These are phyloP conservation scores for Coemansia sp. DNA, from an alignment of 192 early-diverging fungal genomes.

Conservation along the genomic window DNA sequence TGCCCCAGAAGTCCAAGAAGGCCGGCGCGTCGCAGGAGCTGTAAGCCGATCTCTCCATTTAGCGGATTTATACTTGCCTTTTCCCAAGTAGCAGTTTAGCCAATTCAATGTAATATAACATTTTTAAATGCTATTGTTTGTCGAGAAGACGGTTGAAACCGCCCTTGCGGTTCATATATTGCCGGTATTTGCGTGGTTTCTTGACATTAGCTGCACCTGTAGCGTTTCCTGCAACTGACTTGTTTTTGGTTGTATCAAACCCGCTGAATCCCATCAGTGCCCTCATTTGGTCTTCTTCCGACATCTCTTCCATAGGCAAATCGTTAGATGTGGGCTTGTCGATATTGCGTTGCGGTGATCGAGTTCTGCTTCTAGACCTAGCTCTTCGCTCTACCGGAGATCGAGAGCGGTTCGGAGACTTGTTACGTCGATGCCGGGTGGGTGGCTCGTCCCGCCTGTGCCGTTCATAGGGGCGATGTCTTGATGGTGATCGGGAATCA, in stretches of 20 bases:
- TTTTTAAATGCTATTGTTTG: constrained; percentile 15
- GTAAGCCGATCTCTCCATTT: constrained; percentile 31
- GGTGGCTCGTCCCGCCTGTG: constrained; percentile 6
- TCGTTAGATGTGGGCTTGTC: not conserved
- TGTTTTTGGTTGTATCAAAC: constrained; percentile 81
- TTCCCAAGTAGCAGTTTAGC: constrained; percentile 2
- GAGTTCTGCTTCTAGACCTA: constrained; percentile 7
- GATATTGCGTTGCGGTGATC: constrained; percentile 9
- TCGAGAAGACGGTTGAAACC: constrained; percentile 70
- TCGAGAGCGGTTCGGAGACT: constrained; percentile 20
- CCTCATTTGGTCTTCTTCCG: constrained; percentile 75
- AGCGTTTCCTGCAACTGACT: constrained; percentile 73
- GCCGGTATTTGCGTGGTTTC: constrained; percentile 82
- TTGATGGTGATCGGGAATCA: constrained; percentile 8
- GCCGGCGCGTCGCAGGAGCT: constrained; percentile 62
- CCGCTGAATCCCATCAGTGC: constrained; percentile 84
- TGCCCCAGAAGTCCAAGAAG: constrained; percentile 80
- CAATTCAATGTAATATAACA: constrained; percentile 34
- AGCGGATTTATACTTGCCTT: constrained; percentile 1
- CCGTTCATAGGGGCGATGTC: constrained; percentile 22
- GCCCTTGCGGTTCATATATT: constrained; percentile 92
- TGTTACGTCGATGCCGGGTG: not conserved
- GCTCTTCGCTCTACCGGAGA: not conserved
- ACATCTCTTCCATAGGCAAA: constrained; percentile 16
- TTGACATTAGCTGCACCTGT: constrained; percentile 74